Conservation (phyloP, 768 basidiomycete genomes). For the Xerocomellus amylosporus region DNA sequence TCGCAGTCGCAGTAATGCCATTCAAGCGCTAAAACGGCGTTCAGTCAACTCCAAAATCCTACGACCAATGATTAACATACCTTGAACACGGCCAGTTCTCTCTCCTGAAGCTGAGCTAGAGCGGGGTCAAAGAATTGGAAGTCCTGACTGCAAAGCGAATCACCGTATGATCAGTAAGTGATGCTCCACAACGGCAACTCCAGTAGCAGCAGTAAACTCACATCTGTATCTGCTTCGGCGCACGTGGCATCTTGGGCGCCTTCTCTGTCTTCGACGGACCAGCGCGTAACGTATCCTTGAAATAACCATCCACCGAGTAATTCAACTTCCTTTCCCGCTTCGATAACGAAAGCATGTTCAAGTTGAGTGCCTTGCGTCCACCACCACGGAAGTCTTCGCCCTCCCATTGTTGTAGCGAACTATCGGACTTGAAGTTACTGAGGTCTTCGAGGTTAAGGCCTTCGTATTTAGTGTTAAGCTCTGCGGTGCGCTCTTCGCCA, state of each 20-base stretch:
- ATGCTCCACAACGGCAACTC: not conserved
- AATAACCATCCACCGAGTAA: slow-evolving; percentile 94
- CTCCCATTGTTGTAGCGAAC: slow-evolving; percentile 90
- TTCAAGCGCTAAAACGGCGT: slow-evolving; percentile 51
- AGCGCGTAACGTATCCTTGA: slow-evolving; percentile 84
- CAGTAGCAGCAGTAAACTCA: slow-evolving; percentile 36
- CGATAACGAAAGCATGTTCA: slow-evolving; percentile 81
- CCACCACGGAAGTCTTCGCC: slow-evolving; percentile 86
- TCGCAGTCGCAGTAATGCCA: slow-evolving; percentile 58
- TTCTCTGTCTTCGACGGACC: slow-evolving; percentile 80
- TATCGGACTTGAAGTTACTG: slow-evolving; percentile 95
- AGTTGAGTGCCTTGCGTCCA: slow-evolving; percentile 69
- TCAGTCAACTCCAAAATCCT: not conserved
- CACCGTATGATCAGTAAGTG: not conserved
- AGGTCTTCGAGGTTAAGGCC: slow-evolving; percentile 90
- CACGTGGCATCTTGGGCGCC: slow-evolving; percentile 75
- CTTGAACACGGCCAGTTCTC: slow-evolving; percentile 80
- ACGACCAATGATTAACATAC: slow-evolving; percentile 31
- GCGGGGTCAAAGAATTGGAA: slow-evolving; percentile 94
- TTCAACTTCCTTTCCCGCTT: slow-evolving; percentile 94
- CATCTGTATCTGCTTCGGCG: slow-evolving; percentile 87
- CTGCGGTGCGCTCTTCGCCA: slow-evolving; percentile 86
- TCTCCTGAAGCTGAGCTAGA: slow-evolving; percentile 78
- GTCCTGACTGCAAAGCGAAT: slow-evolving; percentile 61
- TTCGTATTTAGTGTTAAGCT: slow-evolving; percentile 90